Evolutionary conservation across 2,329 filamentous ascomycete species (phyloP).

Genomic region (Ophiosphaerella narmari): DNA sequence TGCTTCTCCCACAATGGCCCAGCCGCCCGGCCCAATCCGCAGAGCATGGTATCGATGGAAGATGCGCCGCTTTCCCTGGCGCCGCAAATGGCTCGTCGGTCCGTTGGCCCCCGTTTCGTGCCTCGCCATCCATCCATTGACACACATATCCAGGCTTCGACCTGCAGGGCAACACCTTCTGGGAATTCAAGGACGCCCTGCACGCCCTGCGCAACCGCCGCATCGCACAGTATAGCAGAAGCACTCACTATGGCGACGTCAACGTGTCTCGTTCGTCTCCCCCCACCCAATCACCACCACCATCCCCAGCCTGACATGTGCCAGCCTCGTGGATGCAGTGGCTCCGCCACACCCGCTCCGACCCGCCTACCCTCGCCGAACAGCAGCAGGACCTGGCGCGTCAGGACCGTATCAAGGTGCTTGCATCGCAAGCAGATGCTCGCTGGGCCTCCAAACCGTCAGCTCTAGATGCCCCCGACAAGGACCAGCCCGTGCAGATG

Average conservation of each 20-base stretch:
- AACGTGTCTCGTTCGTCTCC: slow-evolving; percentile 58
- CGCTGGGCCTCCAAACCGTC: slow-evolving; percentile 65
- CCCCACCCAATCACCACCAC: neutral
- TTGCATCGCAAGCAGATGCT: slow-evolving; percentile 64
- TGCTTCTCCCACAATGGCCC: slow-evolving; percentile 36
- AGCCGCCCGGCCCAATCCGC: slow-evolving; percentile 43
- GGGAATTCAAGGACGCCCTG: slow-evolving; percentile 66
- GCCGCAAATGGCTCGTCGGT: slow-evolving; percentile 64
- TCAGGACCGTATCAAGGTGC: slow-evolving; percentile 62
- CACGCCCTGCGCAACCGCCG: slow-evolving; percentile 60
- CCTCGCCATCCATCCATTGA: too few species aligned
- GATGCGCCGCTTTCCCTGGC: slow-evolving; percentile 64
- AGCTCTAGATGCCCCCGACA: slow-evolving; percentile 61
- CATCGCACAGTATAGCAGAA: slow-evolving; percentile 61
- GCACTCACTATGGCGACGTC: slow-evolving; percentile 63
- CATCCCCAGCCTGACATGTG: slow-evolving; percentile 1
- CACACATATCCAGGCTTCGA: slow-evolving; percentile 58
- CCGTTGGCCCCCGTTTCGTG: slow-evolving; percentile 7
- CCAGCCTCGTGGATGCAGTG: slow-evolving; percentile 71
- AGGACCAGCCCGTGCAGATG: slow-evolving; percentile 54
- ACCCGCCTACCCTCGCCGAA: slow-evolving; percentile 62
- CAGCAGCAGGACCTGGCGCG: slow-evolving; percentile 62
- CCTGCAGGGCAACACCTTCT: slow-evolving; percentile 67
- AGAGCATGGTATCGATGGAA: slow-evolving; percentile 67
- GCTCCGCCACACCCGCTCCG: slow-evolving; percentile 64